Percentiles rank a stretch among this genome's conserved stretches.
These are phyloP conservation scores for Lumnitzera littorea DNA, from an alignment of 345 rosid genomes.

Conservation along the genomic window DNA sequence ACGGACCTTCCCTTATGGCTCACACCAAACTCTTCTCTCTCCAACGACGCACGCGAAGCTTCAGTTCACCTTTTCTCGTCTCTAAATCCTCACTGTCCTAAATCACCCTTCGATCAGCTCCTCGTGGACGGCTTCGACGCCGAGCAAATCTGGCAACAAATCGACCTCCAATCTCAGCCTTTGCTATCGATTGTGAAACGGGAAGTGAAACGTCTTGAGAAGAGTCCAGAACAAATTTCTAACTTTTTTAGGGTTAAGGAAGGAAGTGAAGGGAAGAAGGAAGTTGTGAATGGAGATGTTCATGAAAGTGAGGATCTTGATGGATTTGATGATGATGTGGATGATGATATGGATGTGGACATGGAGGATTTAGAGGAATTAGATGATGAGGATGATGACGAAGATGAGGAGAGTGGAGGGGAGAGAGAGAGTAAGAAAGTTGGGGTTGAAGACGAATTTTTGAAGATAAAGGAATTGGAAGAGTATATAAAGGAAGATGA, in stretches of 20 bases:
- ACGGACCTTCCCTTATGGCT: conserved; percentile 71
- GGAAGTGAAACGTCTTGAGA: conserved; percentile 46
- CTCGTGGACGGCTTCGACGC: conserved; percentile 71
- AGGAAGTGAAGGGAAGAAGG: conserved; percentile 8
- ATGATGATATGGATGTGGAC: conserved; percentile 19
- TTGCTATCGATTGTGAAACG: conserved; percentile 44
- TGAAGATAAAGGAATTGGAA: conserved; percentile 72
- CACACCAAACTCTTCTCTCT: conserved; percentile 43
- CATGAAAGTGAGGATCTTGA: conserved; percentile 32
- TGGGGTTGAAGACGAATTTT: conserved; percentile 77
- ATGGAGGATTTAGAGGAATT: conserved; percentile 11
- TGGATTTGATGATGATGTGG: conserved; percentile 23
- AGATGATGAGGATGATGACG: conserved; percentile 6
- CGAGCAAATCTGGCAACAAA: conserved; percentile 98
- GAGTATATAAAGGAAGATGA: conserved; percentile 68
- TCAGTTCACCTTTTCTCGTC: conserved; percentile 49
- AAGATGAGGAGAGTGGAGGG: conserved; percentile 15
- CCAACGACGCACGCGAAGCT: conserved; percentile 47
- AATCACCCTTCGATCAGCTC: conserved; percentile 64
- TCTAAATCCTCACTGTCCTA: conserved; percentile 44
- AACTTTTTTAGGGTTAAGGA: conserved; percentile 18
- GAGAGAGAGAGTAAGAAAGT: conserved; percentile 11
- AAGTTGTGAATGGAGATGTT: conserved; percentile 16
- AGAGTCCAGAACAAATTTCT: conserved; percentile 45
- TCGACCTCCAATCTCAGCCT: conserved; percentile 70